phyloP scores from a whole-genome alignment of 139 green algal genomes.

The Nannochloris sp. region DNA sequence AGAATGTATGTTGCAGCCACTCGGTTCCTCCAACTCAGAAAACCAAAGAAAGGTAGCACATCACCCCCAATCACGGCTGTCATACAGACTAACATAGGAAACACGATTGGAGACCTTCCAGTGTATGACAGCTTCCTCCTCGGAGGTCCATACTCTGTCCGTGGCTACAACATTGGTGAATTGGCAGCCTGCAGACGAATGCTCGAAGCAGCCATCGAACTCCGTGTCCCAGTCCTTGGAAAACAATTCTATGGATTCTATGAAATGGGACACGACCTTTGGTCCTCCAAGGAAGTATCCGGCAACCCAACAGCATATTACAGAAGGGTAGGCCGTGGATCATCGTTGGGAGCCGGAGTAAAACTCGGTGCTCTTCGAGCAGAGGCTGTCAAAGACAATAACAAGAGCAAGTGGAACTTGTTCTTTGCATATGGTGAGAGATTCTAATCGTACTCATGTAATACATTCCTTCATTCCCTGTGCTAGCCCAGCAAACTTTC shows the following conservation, averaged over 20 bases:
- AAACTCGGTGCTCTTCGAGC: constrained; percentile 70
- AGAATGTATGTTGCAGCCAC: constrained; percentile 37
- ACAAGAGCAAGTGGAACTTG: constrained; percentile 58
- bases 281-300: constrained; percentile 44
- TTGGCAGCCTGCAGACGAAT: constrained; percentile 72
- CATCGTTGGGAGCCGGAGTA: constrained; percentile 65
- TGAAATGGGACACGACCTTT: constrained; percentile 81
- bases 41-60: constrained; percentile 10
- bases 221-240: constrained; percentile 60
- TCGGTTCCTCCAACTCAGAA: constrained; percentile 59
- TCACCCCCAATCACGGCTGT: constrained; percentile 60
- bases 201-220: constrained; percentile 70
- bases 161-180: constrained; percentile 90
- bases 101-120: constrained; percentile 78
- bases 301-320: constrained; percentile 94
- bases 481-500: too few species aligned
- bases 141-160: constrained; percentile 83
- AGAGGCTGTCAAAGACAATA: constrained; percentile 80
- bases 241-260: constrained; percentile 77
- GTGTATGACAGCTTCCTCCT: constrained; percentile 91
- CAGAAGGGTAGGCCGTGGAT: constrained; percentile 69
- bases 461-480: too few species aligned
- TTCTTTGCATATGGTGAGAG: constrained; percentile 86
- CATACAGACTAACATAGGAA: constrained; percentile 57
- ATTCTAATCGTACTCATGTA: constrained; percentile 54